These are phyloP conservation scores for Hypoxylon sp. DNA, from an alignment of 2,329 filamentous ascomycete genomes.

Conservation along the genomic window DNA sequence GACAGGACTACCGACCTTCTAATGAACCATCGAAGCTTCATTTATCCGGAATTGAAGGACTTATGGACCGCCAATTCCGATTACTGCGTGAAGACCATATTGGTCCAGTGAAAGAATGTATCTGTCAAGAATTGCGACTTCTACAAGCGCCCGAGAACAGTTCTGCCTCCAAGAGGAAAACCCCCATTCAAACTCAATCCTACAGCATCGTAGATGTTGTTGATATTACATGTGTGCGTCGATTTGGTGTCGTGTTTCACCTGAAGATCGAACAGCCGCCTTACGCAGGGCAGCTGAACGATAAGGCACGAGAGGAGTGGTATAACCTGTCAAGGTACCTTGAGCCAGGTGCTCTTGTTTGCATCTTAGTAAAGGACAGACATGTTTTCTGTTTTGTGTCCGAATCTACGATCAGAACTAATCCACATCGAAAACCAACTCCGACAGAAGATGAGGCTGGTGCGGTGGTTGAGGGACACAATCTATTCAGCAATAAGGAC, in stretches of 20 bases:
- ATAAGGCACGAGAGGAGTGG: slow-evolving; percentile 29
- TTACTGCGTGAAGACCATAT: slow-evolving; percentile 66
- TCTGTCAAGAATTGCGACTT: slow-evolving; percentile 20
- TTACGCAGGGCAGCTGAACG: slow-evolving; percentile 2
- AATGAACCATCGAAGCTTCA: slow-evolving; percentile 56
- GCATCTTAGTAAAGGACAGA: slow-evolving; percentile 23
- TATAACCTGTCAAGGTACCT: slow-evolving; percentile 31
- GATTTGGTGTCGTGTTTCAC: slow-evolving; percentile 22
- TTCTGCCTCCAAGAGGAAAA: slow-evolving; percentile 28
- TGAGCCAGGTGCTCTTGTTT: slow-evolving; percentile 33
- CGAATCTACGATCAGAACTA: slow-evolving; percentile 26
- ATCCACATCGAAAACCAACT: slow-evolving; percentile 21
- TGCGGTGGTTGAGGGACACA: slow-evolving; percentile 16
- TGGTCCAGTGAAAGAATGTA: slow-evolving; percentile 58
- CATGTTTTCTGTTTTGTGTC: slow-evolving; percentile 33
- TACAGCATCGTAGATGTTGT: slow-evolving; percentile 18
- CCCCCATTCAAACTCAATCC: slow-evolving; percentile 1
- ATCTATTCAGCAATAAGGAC: slow-evolving; percentile 50
- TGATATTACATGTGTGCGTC: slow-evolving; percentile 13
- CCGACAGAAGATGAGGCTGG: neutral
- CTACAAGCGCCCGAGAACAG: neutral
- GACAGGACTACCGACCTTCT: slow-evolving; percentile 59
- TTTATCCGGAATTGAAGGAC: slow-evolving; percentile 58
- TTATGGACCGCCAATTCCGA: slow-evolving; percentile 67
- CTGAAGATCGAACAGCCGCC: slow-evolving; percentile 26